Evolutionary conservation across 176 grass and related monocot genomes (phyloP), one percentile per base, ranked within the genome.

Genomic region (Bromus sterilis): DNA sequence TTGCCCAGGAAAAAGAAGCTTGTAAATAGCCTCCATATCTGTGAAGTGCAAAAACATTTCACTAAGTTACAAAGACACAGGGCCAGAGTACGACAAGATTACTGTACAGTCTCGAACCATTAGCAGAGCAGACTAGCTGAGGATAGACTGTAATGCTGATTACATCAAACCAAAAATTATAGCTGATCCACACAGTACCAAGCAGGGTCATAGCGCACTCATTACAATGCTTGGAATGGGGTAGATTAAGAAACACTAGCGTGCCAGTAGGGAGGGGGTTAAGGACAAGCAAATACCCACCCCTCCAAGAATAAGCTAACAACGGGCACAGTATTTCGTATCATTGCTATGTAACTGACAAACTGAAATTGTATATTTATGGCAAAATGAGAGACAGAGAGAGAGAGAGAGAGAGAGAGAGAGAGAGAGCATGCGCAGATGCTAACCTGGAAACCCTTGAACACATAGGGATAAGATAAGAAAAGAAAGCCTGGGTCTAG

Each of bases 1-100:
- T 26, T 32, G 4, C 87, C 94, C 35, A 97, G 89, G 58, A 87
- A 94, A 85, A 97, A 86, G 76, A 97, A 94, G 66, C 44, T 91
- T 39, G 94, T 90, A 80, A 97, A 64, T 44, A 97, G 65, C 75
- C 91, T 94, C 94, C 91, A 97, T 89, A 97, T 87, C 94, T 94
- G 71, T 31, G 65, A 83, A 62, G 34, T 10, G 46, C 61, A 53
- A 59, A 88, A 83, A 40, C n/a, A 67, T 66, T 21, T 21, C 10
- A 8, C 4, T 40, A 63, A 78, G 20, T 53, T 72, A 66, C 0
- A 32, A 32, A 58, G 36, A 51, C 11, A 63, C 3, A 5, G 18
- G 16, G 37, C 30, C 18, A 48, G 35, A 59, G 5, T 33, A 16
- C 9, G 65, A 85, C 72, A 75, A 36, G 43, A 60, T n/a, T 41